Conservation (phyloP, 208 protist genomes). For the Wallacemonas collosoma region DNA sequence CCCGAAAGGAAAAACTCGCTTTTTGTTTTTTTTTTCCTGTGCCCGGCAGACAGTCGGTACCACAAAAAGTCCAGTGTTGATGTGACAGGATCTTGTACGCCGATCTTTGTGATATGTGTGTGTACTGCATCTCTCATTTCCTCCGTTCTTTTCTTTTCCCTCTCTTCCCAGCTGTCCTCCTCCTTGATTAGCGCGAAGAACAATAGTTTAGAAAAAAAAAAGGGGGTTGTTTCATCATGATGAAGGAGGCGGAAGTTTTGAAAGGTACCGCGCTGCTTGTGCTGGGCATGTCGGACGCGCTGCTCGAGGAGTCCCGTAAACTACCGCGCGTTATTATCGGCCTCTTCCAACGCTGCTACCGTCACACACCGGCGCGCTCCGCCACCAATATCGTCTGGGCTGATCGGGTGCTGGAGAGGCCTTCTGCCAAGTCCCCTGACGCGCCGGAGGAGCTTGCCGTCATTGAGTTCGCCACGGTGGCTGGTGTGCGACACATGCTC, state of each 20-base stretch:
- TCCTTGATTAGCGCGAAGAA: background rate
- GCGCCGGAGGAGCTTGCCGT: constrained; percentile 19
- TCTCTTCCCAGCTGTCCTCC: too few relatives aligned
- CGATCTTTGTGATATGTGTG: too few relatives aligned
- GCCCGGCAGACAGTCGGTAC: too few relatives aligned
- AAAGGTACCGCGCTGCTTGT: constrained; percentile 49
- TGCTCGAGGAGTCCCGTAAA: constrained; percentile 17
- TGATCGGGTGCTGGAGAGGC: background rate
- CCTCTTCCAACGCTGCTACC: constrained; percentile 29
- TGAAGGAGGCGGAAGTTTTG: constrained; percentile 54
- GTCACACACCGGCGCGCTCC: constrained; percentile 15
- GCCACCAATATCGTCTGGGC: constrained; percentile 2
- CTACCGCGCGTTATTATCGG: constrained; percentile 15
- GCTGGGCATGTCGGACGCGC: constrained; percentile 30
- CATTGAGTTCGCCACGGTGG: constrained; percentile 22
- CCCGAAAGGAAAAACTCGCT: too few relatives aligned
- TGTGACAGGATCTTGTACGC: too few relatives aligned
- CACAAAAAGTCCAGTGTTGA: too few relatives aligned
- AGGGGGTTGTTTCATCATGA: constrained; percentile 11
- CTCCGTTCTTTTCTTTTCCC: too few relatives aligned
- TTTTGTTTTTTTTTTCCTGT: too few relatives aligned
- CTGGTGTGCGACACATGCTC: constrained; percentile 28
- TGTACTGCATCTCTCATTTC: too few relatives aligned
- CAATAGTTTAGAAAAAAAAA: background rate
- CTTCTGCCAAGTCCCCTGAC: background rate